Evolutionary conservation across 768 basidiomycete species (phyloP).

Genomic region (Lactarius hengduanensis): DNA sequence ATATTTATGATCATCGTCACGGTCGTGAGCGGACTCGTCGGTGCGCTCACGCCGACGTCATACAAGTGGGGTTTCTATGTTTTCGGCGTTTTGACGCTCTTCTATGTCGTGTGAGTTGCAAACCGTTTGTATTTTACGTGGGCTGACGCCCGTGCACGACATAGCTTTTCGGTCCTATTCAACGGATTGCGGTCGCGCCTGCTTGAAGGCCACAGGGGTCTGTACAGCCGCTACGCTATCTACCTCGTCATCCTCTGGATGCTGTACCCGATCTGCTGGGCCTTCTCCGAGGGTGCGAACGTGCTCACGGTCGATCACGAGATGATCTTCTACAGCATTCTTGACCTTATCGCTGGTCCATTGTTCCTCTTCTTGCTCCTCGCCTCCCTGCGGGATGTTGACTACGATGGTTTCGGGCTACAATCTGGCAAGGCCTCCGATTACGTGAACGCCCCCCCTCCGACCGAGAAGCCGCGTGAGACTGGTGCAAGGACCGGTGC

Average conservation of each 20-base stretch:
- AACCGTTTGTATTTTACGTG: background rate
- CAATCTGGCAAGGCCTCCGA: constrained; percentile 33
- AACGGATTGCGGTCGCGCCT: constrained; percentile 6
- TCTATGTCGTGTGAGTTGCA: constrained; percentile 48
- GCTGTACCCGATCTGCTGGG: constrained; percentile 60
- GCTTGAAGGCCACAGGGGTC: background rate
- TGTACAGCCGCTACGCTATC: background rate
- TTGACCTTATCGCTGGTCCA: constrained; percentile 43
- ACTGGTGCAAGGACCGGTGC: background rate
- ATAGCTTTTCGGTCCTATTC: background rate
- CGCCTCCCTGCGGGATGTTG: constrained; percentile 33
- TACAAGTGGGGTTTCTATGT: constrained; percentile 58
- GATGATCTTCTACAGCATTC: constrained; percentile 57
- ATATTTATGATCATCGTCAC: constrained; percentile 49
- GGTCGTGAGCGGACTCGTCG: constrained; percentile 48
- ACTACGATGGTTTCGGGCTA: constrained; percentile 35
- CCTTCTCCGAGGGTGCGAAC: constrained; percentile 52
- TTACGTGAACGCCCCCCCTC: background rate
- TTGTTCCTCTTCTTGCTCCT: constrained; percentile 36
- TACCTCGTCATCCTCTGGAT: constrained; percentile 49
- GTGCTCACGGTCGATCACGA: constrained; percentile 49
- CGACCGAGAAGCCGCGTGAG: background rate
- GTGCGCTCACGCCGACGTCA: constrained; percentile 47
- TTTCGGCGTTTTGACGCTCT: constrained; percentile 46
- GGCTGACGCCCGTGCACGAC: constrained; percentile 7